Conservation (phyloP, 2,329 filamentous ascomycete species). For the Thielaviopsis euricoi region DNA sequence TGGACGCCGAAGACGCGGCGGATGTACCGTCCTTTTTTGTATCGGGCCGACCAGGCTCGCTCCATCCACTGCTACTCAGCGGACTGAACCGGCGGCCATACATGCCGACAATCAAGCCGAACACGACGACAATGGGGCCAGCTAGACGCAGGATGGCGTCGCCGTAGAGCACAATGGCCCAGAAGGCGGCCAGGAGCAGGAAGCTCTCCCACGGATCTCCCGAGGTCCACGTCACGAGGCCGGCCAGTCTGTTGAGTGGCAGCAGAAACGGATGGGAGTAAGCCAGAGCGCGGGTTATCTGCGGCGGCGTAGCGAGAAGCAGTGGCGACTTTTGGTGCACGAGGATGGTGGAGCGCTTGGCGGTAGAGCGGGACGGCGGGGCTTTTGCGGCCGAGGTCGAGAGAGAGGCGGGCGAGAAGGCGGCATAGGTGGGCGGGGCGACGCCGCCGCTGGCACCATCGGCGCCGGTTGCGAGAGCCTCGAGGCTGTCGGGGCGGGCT, state of each 20-base stretch:
- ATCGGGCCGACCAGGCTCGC: constrained; percentile 25
- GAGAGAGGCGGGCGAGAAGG: constrained; percentile 75
- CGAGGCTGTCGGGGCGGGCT: constrained; percentile 9
- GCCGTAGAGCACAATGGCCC: constrained; percentile 74
- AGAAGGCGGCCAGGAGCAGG: constrained; percentile 68
- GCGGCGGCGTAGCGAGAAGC: constrained; percentile 80
- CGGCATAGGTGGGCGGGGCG: constrained; percentile 58
- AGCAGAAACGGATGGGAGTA: constrained; percentile 92
- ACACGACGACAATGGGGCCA: constrained; percentile 68
- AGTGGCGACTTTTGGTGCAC: constrained; percentile 94
- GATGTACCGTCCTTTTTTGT: constrained; percentile 1
- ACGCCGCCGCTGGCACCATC: constrained; percentile 20
- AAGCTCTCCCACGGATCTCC: constrained; percentile 96
- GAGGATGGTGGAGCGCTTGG: constrained; percentile 71
- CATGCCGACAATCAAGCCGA: constrained; percentile 75
- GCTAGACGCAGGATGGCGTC: constrained; percentile 66
- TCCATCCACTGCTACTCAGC: constrained; percentile 68
- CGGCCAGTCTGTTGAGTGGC: constrained; percentile 70
- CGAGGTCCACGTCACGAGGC: constrained; percentile 84
- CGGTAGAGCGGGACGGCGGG: constrained; percentile 38
- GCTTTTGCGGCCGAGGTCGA: constrained; percentile 32
- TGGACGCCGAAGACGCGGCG: constrained; percentile 14
- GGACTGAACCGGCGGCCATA: constrained; percentile 82
- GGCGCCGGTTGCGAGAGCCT: constrained; percentile 4
- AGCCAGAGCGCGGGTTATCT: constrained; percentile 82